Percentiles rank a stretch among this genome's conserved stretches.
Conservation (phyloP, 2,329 filamentous ascomycete species). For the Helotiales sp. region DNA sequence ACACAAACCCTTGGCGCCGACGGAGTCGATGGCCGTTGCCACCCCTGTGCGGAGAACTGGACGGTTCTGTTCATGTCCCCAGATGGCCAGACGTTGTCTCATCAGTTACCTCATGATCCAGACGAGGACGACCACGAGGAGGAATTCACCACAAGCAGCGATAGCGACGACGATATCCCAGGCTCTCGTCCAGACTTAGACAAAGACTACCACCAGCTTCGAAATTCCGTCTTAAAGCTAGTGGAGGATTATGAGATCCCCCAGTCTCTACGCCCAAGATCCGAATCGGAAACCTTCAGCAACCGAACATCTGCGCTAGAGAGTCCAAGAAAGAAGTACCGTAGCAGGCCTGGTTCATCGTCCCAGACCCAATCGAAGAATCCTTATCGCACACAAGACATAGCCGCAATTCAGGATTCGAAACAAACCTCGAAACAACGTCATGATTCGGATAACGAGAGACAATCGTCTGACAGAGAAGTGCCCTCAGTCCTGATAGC, state of each 20-base stretch:
- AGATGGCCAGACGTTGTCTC: conserved; percentile 71
- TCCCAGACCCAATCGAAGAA: conserved; percentile 61
- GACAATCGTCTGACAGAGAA: conserved; percentile 52
- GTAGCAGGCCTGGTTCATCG: conserved; percentile 55
- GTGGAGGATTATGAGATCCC: conserved; percentile 84
- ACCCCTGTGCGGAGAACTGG: conserved; percentile 85
- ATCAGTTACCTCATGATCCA: conserved; percentile 73
- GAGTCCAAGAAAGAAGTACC: conserved; percentile 60
- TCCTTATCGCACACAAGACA: conserved; percentile 53
- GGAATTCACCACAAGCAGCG: conserved; percentile 65
- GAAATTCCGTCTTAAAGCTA: conserved; percentile 79
- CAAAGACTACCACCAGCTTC: conserved; percentile 80
- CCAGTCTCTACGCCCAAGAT: conserved; percentile 64
- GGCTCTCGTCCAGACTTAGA: conserved; percentile 67
- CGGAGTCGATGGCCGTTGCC: conserved; percentile 68
- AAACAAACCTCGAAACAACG: conserved; percentile 32
- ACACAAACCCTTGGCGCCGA: conserved; percentile 67
- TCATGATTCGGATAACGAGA: conserved; percentile 36
- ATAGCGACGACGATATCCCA: conserved; percentile 61
- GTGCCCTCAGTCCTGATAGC: conserved; percentile 61
- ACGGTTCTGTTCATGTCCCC: conserved; percentile 78
- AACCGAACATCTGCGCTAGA: conserved; percentile 64
- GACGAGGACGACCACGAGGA: conserved; percentile 70
- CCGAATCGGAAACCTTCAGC: conserved; percentile 67
- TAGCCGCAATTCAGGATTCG: conserved; percentile 24